Conservation (phyloP, 106 monocot genomes). For the Posidonia australis region DNA sequence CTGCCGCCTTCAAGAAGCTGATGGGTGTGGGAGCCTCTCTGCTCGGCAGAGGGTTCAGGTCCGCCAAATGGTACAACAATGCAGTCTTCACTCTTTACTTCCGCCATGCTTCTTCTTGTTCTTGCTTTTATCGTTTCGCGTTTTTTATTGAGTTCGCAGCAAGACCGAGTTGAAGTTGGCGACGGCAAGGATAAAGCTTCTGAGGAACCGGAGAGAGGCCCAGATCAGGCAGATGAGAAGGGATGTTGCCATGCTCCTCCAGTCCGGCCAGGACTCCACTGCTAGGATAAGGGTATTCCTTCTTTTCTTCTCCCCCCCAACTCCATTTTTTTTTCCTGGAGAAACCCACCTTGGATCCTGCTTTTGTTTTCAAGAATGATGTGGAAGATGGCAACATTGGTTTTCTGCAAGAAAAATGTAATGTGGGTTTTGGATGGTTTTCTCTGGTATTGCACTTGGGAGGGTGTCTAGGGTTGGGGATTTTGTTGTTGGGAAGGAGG, state of each 20-base stretch:
- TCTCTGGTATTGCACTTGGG: not conserved
- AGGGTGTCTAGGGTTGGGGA: not conserved
- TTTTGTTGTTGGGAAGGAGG: not conserved
- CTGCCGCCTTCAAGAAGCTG: no score
- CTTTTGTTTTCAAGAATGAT: no score
- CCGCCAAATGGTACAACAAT: no score
- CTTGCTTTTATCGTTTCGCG: not conserved
- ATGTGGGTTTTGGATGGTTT: not conserved
- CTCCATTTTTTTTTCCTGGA: not conserved
- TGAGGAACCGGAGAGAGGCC: slow-evolving; percentile 75
- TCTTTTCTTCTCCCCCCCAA: not conserved
- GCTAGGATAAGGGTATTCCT: slow-evolving; percentile 70
- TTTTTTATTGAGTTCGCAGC: slow-evolving; percentile 1
- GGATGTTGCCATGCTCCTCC: slow-evolving; percentile 63
- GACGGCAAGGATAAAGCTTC: slow-evolving; percentile 84
- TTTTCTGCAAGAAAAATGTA: no score
- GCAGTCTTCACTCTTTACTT: not conserved
- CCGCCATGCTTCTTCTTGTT: not conserved
- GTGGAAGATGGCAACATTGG: no score
- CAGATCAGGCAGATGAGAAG: slow-evolving; percentile 79
- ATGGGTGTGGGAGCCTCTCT: no score
- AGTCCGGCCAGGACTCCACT: slow-evolving; percentile 53
- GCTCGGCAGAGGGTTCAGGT: no score
- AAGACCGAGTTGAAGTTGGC: slow-evolving; percentile 75
- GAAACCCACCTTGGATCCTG: no score